phyloP scores from a whole-genome alignment of 1,284 basidiomycete species.

The Fistulina hepatica region DNA sequence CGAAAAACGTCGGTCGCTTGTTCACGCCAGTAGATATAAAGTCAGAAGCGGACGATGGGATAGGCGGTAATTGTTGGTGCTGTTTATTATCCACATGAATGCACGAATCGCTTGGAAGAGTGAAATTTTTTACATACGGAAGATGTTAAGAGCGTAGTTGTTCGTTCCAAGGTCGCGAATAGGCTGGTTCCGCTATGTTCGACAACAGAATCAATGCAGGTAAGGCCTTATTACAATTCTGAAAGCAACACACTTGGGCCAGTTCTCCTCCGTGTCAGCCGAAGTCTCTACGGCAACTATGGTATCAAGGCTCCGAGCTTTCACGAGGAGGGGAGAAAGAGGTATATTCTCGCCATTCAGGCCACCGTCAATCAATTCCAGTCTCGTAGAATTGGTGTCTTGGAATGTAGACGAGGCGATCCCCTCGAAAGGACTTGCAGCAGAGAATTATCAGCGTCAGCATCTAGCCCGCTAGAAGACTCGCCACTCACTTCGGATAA shows the following conservation, averaged over 20 bases:
- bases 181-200: constrained; percentile 37
- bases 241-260: constrained; percentile 49
- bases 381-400: constrained; percentile 38
- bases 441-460: not conserved
- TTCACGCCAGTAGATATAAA: constrained; percentile 58
- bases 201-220: constrained; percentile 3
- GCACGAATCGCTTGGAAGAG: no score
- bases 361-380: constrained; percentile 50
- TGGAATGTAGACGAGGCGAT: constrained; percentile 33
- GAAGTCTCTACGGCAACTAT: constrained; percentile 62
- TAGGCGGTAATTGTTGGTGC: constrained; percentile 52
- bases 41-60: constrained; percentile 39
- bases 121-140: no score
- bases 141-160: constrained; percentile 36
- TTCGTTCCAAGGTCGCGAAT: constrained; percentile 32
- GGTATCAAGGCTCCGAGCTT: constrained; percentile 50
- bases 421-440: constrained; percentile 38
- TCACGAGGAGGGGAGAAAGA: constrained; percentile 52
- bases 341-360: constrained; percentile 58
- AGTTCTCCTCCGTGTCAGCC: constrained; percentile 45
- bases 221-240: no score
- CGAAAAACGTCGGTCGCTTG: constrained; percentile 66
- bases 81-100: no score
- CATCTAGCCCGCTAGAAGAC: no score
- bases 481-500: constrained; percentile 53